Evolutionary conservation across 371 early-diverging fungal species (phyloP), one percentile per base, ranked within the genome.

Genomic region (Smittium mucronatum): DNA sequence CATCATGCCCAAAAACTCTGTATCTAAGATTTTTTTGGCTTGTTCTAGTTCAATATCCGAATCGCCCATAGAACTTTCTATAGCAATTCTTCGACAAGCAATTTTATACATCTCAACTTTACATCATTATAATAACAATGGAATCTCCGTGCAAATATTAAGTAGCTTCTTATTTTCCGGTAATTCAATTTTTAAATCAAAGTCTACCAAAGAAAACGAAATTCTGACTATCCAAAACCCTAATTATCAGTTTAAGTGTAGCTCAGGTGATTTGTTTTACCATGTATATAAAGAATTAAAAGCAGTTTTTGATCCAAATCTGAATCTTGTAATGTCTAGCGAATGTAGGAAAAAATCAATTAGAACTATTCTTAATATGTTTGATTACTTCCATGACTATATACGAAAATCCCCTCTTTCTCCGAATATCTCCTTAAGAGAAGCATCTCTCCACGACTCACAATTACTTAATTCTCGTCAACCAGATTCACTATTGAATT

Each of bases 281-380:
- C 26, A 21, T 8, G 64, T 64, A 8, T 21, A 28, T 34, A 26
- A 2, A 28, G 64, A 64, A 33, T 21, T 64, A 30, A 33, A 26
- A 29, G 64, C 64, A 15, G 64, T 64, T 29, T 30, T 64, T 34
- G 64, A 64, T 26, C 64, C 64, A 21, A 29, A 64, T 33, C 21
- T 15, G 5, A 5, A 36, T 30, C 25, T 64, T 2, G 25, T 8
- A 34, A 64, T 64, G 64, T 34, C 35, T 16, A 26, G 5, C 32
- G 31, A 31, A 15, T 15, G 30, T 30, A 2, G 31, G 32, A 26
- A 15, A 21, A 15, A 31, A 5, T 64, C 35, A 15, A 36, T 64
- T 15, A 64, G 32, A 31, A 64, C 64, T 25, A 33, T 64, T 15
- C 32, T 64, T 64, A 36, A 26, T 21, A 64, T 64, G 26, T 36